Base-by-base conservation (phyloP, 2,329 filamentous ascomycete genomes). In the Claviceps arundinis region DNA sequence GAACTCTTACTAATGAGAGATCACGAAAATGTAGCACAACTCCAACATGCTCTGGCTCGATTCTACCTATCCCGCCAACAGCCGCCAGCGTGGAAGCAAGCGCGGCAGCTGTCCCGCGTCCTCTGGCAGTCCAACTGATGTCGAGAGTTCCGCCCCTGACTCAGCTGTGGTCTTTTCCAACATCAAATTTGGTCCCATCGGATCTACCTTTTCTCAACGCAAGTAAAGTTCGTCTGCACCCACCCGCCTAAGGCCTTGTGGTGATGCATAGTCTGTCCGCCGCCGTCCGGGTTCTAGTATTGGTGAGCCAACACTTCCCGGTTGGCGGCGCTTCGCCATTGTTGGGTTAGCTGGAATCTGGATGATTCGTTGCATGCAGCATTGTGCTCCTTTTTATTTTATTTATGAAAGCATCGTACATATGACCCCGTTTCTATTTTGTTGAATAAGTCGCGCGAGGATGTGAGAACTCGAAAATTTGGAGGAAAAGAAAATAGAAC, bases 91-190 rank as follows among this genome's bases (percentile, higher is more conserved):
- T 2, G 46, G 46, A 7, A 24, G 4, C 4, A 38, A 38, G 4
- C 46, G 19, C 14, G 46, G 46, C 46, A 37, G 46, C 46, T 47
- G 46, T 7, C 5, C 46, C 79, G 79, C 9, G 16, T 49, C n/a
- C 3, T 49, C 38, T 7, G 38, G 37, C 2, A 1, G 11, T 16
- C 47, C 47, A 26, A 52, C 61, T 34, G 70, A 73, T 3, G 64
- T 83, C 45, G 74, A 81, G 66, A 43, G 63, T 16, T 57, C 66
- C 50, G 60, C 64, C 14, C 69, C 76, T 43, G 69, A 72, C 64
- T 66, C 77, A 50, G 70, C 70, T 59, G 78, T 82, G 50, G 63
- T 70, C 56, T 82, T 72, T 70, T 80, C 76, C 57, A 80, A 80
- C 70, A 80, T 81, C 70, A 74, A 73, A 67, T 71, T 78, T 59